Conservation (phyloP, 78 protist genomes). For the Diacronema lutheri region DNA sequence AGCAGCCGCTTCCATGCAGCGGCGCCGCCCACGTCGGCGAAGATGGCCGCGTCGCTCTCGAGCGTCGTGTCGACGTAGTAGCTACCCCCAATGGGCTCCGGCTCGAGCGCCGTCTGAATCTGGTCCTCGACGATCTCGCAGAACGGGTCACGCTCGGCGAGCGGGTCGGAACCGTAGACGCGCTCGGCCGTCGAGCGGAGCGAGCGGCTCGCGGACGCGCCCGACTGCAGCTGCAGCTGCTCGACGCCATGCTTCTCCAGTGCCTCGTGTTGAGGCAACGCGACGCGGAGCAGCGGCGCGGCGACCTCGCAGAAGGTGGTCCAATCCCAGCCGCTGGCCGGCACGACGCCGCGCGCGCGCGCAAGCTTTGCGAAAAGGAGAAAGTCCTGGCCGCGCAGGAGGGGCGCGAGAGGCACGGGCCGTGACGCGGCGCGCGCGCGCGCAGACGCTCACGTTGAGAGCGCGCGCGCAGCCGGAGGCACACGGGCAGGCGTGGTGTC, state of each 20-base stretch:
- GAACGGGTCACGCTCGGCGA: too few species aligned
- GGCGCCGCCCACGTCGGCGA: not conserved
- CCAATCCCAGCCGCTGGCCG: not conserved
- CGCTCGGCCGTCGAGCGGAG: not conserved
- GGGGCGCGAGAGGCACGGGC: too few species aligned
- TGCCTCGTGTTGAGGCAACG: not conserved
- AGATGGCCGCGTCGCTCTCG: not conserved
- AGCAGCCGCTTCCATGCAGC: not conserved
- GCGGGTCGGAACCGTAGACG: not conserved
- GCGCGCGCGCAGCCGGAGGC: not conserved
- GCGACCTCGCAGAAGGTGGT: not conserved
- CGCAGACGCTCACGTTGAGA: not conserved
- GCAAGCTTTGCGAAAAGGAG: not conserved
- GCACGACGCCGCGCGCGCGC: not conserved
- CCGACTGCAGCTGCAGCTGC: not conserved
- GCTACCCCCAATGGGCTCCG: not conserved
- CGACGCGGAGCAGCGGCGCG: not conserved
- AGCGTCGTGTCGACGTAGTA: not conserved
- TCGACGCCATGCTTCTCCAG: not conserved
- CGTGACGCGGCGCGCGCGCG: not conserved
- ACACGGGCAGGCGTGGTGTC: too few species aligned
- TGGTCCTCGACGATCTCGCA: too few species aligned
- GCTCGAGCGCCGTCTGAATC: too few species aligned
- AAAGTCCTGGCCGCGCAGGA: too few species aligned
- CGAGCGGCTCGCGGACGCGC: slow-evolving; percentile 20